Evolutionary conservation across 192 early-diverging fungal species (phyloP).

Genomic region (Gonapodya sp.): DNA sequence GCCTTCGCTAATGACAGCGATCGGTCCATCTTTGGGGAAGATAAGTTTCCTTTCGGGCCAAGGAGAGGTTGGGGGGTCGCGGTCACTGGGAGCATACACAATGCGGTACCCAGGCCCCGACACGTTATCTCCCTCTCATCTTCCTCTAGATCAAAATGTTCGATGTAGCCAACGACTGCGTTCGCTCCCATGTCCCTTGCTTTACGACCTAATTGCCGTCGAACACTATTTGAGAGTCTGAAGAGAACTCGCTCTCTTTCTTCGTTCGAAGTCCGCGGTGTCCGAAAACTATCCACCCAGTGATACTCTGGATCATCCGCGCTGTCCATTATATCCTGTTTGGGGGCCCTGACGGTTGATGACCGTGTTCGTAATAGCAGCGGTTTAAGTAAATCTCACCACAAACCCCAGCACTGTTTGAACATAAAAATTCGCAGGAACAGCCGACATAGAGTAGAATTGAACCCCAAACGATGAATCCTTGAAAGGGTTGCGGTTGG

Average conservation of each 20-base stretch:
- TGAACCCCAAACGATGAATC: conserved; percentile 56
- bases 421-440: conserved; percentile 46
- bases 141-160: conserved; percentile 67
- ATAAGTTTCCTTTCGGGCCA: conserved; percentile 17
- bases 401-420: conserved; percentile 62
- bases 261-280: conserved; percentile 69
- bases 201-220: conserved; percentile 65
- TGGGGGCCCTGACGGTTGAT: too few species aligned
- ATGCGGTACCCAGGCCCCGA: conserved; percentile 66
- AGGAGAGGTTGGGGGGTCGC: conserved; percentile 24
- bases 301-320: conserved; percentile 71
- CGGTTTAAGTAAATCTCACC: too few species aligned
- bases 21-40: conserved; percentile 16
- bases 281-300: conserved; percentile 57
- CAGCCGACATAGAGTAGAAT: conserved; percentile 51
- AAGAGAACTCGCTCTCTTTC: conserved; percentile 60
- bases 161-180: conserved; percentile 61
- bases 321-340: conserved; percentile 48
- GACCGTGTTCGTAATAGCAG: too few species aligned
- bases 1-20: conserved; percentile 11
- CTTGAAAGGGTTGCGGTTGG: conserved; percentile 72
- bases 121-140: conserved; percentile 63
- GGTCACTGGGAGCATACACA: too few species aligned
- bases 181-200: conserved; percentile 64
- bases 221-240: conserved; percentile 52